These are phyloP conservation scores for Byssoonygena ceratinophila DNA, from an alignment of 2,329 filamentous ascomycete species.

Conservation along the genomic window DNA sequence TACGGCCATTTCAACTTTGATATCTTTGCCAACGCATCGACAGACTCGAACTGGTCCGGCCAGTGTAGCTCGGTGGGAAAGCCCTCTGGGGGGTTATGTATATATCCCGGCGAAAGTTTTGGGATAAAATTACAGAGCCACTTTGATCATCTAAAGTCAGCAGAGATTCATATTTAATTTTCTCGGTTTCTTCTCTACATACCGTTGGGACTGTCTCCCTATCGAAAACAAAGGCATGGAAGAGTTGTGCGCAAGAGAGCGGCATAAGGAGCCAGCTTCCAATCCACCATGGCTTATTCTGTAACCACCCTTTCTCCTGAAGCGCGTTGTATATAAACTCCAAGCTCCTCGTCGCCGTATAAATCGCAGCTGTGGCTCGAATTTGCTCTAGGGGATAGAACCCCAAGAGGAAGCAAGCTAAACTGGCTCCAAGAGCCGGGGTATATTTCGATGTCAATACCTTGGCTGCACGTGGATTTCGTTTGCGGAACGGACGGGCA, in stretches of 20 bases:
- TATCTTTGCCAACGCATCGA: slow-evolving; percentile 72
- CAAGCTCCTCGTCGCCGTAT: slow-evolving; percentile 65
- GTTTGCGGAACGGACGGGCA: slow-evolving; percentile 65
- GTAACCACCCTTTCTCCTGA: slow-evolving; percentile 57
- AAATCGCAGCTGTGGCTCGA: slow-evolving; percentile 71
- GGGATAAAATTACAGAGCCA: slow-evolving; percentile 57
- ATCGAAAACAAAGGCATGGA: slow-evolving; percentile 68
- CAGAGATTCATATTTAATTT: neutral
- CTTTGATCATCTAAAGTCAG: slow-evolving; percentile 21
- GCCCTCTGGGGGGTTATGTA: slow-evolving; percentile 59
- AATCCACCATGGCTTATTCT: slow-evolving; percentile 69
- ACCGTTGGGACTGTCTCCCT: slow-evolving; percentile 60
- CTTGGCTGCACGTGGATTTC: slow-evolving; percentile 66
- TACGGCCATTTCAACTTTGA: slow-evolving; percentile 75
- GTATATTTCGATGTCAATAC: slow-evolving; percentile 73
- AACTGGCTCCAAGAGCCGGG: slow-evolving; percentile 77
- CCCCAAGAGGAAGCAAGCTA: slow-evolving; percentile 74
- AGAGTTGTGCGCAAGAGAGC: slow-evolving; percentile 61
- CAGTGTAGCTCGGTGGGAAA: slow-evolving; percentile 59
- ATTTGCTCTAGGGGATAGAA: slow-evolving; percentile 61
- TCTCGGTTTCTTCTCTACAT: slow-evolving; percentile 20
- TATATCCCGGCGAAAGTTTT: slow-evolving; percentile 63
- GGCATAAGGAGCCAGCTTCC: slow-evolving; percentile 76
- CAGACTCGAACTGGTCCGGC: slow-evolving; percentile 64
- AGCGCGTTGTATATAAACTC: slow-evolving; percentile 80